Evolutionary conservation across 768 basidiomycete genomes (phyloP), one percentile per base, ranked within the genome.

Genomic region (Pleurotus djamor): DNA sequence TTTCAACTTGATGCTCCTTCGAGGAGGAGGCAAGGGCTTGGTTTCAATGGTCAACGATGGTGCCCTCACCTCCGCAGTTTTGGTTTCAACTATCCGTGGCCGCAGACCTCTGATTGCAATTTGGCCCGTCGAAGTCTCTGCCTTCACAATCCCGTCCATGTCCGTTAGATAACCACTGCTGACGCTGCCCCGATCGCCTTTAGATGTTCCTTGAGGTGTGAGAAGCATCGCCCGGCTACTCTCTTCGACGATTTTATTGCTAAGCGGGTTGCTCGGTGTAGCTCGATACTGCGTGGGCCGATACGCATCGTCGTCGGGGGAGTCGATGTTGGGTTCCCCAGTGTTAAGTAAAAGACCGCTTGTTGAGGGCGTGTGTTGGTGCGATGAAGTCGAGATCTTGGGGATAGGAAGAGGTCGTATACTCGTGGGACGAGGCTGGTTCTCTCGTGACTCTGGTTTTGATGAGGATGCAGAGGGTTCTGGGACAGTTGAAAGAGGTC

Each of bases 401-500:
- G 73, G 70, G 12, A 67, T 64, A 50, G 69, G 69, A 4, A 65
- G 72, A 17, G 67, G 66, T 16, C 57, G 58, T 1, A 63, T 56
- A 8, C 49, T 60, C 14, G 41, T 41, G n/a, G 41, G 54, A 56
- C 54, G 54, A n/a, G 36, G 36, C 21, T 41, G 10, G 41, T 56
- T 3, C 21, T 3, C 41, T 28, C 54, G 12, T 2, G 41, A 56
- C 13, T n/a, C 28, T 8, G 41, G 17, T n/a, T 10, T 21, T 33
- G 28, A 56, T 10, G 35, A 33, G 52, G 10, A 16, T 44, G 41
- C 4, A 56, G 54, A n/a, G 12, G 52, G 52, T 41, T 41, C 10
- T 41, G 38, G 45, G 8, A 32, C 41, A n/a, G 41, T 21, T 41
- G 41, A 17, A 28, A 21, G 16, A n/a, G 54, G 16, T 36, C 41